Conservation (phyloP, 139 green algal genomes). For the Chlorella ohadii region DNA sequence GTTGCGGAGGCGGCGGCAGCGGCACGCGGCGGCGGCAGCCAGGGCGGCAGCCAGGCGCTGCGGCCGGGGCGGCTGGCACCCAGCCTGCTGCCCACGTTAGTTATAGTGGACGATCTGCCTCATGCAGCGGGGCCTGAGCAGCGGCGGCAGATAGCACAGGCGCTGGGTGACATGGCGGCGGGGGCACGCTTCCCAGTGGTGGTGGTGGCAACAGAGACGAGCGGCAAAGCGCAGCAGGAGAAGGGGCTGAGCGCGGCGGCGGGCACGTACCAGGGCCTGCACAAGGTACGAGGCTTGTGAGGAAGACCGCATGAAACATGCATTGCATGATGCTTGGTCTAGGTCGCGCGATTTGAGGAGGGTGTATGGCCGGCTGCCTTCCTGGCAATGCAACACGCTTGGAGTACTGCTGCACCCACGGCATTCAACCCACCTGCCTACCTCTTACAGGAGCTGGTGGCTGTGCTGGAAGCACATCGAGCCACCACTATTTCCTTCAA, state of each 20-base stretch:
- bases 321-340: too few relatives aligned
- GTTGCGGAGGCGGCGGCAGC: background rate
- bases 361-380: too few relatives aligned
- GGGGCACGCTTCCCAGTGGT: constrained; percentile 62
- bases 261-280: constrained; percentile 49
- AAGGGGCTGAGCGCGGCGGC: constrained; percentile 30
- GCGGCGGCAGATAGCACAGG: constrained; percentile 52
- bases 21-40: constrained; percentile 22
- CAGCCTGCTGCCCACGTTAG: constrained; percentile 54
- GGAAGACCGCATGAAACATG: too few relatives aligned
- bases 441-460: constrained; percentile 70
- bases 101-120: constrained; percentile 82
- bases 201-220: constrained; percentile 62
- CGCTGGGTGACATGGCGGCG: constrained; percentile 56
- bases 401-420: too few relatives aligned
- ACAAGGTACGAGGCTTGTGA: constrained; percentile 68
- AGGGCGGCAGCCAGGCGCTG: background rate
- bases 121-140: constrained; percentile 54
- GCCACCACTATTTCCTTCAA: constrained; percentile 74
- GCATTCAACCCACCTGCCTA: too few relatives aligned
- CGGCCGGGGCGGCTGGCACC: background rate
- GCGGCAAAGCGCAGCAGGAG: constrained; percentile 29
- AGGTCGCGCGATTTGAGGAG: too few relatives aligned
- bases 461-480: constrained; percentile 49
- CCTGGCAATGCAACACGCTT: too few relatives aligned